Evolutionary conservation across 495 filamentous ascomycete species (phyloP).

Genomic region (Elaphomyces granulatus): DNA sequence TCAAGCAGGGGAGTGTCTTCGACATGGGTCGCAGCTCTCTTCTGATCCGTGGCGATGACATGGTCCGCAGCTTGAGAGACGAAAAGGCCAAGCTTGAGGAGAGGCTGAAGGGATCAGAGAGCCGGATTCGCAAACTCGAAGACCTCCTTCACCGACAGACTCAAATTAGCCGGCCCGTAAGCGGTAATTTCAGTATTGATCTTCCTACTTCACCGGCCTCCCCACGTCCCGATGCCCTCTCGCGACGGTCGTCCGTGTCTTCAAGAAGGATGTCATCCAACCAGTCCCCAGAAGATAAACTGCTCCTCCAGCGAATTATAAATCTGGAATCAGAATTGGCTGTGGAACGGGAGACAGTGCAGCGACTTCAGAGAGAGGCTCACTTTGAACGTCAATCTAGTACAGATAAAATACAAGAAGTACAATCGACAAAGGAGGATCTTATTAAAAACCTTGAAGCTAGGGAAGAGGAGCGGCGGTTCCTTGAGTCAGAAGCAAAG

Average conservation of each 20-base stretch:
- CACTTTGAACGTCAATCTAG: conserved; percentile 52
- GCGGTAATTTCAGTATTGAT: conserved; percentile 47
- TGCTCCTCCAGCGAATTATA: conserved; percentile 52
- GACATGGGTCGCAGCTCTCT: conserved; percentile 70
- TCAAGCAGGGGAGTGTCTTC: conserved; percentile 92
- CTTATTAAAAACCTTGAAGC: conserved; percentile 90
- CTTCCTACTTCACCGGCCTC: conserved; percentile 35
- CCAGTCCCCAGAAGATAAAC: conserved; percentile 49
- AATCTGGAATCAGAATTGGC: conserved; percentile 67
- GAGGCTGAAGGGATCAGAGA: conserved; percentile 74
- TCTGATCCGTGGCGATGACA: conserved; percentile 67
- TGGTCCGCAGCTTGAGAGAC: conserved; percentile 53
- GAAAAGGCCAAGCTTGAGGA: conserved; percentile 71
- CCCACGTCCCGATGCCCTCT: conserved; percentile 40
- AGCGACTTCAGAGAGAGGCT: conserved; percentile 44
- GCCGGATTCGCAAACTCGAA: conserved; percentile 80
- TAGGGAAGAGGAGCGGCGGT: conserved; percentile 62
- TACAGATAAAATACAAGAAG: conserved; percentile 59
- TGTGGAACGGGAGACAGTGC: conserved; percentile 45
- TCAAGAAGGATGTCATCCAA: conserved; percentile 55
- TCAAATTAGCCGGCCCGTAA: conserved; percentile 53
- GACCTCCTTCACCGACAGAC: conserved; percentile 83
- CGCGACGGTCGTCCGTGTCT: conserved; percentile 48
- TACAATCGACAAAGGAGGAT: conserved; percentile 82
- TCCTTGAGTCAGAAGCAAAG: conserved; percentile 63